Base-by-base conservation (phyloP, 2,329 filamentous ascomycete genomes). In the Colletotrichum coccodes region DNA sequence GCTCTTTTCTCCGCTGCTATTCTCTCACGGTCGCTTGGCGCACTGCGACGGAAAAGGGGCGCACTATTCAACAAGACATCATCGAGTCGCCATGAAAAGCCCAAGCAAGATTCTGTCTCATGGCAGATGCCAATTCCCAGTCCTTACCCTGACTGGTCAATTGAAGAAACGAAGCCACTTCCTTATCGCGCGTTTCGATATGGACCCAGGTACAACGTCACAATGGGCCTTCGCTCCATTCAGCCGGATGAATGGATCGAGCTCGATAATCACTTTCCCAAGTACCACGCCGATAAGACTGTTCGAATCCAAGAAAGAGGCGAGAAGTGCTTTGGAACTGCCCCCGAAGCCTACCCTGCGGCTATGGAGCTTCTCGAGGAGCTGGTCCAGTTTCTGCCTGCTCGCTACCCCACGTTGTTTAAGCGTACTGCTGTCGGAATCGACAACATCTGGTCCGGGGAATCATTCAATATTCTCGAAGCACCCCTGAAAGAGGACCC, bases 131-230 rank as follows among this genome's bases (percentile, higher is more conserved):
- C 91, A 1, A 76, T 80, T 1, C 88, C 91, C 5, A 60, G 79
- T 0, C 88, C 92, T 0, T 94, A 92, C 73, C 87, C 88, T 0
- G 79, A 88, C 76, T 95, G 92, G 91, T 89, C 90, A 49, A 77
- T 94, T 40, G 83, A 87, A 28, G 80, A 82, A n/a, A 93, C 91
- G 1, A 91, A 91, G 68, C 92, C 93, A 0, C 86, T 94, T 0
- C 91, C 92, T 0, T 95, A 95, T 79, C 87, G 93, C 6, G 92
- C 93, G 0, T 95, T 95, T 78, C 88, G 91, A 73, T 89, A 94
- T 76, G 92, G 93, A 0, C 92, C 92, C 8, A 92, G 90, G 70
- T 94, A 94, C 78, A 87, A 92, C 75, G 86, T 93, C 66, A 94
- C 90, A 1, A 92, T 95, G 90, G 92, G 93, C 0, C 83, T 95